Evolutionary conservation across 2,329 filamentous ascomycete species (phyloP).

Genomic region (Sporothrix globosa): DNA sequence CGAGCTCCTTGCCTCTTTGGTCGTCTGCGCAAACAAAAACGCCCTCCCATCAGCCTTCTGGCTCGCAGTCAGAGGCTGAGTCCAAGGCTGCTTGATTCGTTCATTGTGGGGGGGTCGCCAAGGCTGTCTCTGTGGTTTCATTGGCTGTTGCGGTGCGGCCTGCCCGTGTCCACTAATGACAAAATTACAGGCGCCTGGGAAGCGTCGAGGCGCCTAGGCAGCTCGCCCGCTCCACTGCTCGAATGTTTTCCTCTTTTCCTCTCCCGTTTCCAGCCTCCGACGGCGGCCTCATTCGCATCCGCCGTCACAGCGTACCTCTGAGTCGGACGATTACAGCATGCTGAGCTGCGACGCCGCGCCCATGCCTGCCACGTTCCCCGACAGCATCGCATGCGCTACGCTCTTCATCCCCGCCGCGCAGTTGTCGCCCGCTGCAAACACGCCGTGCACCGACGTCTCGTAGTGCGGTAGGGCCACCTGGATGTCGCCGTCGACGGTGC

Average conservation of each 20-base stretch:
- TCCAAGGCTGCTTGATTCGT: too few species aligned
- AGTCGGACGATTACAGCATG: background rate
- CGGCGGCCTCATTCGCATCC: background rate
- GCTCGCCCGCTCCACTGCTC: too few species aligned
- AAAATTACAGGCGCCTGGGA: background rate
- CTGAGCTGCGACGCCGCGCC: slow-evolving; percentile 3
- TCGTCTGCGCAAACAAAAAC: background rate
- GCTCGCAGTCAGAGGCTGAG: background rate
- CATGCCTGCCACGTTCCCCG: slow-evolving; percentile 7
- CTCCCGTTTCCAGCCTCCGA: background rate
- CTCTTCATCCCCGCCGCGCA: slow-evolving; percentile 11
- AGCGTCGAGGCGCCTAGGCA: too few species aligned
- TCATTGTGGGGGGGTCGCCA: background rate
- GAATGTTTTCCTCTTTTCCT: background rate
- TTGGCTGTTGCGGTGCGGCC: background rate
- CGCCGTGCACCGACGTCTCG: slow-evolving; percentile 54
- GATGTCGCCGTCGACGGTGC: slow-evolving; percentile 11
- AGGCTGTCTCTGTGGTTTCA: background rate
- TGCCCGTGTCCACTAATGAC: too few species aligned
- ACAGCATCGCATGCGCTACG: slow-evolving; percentile 7
- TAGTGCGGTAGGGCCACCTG: slow-evolving; percentile 41
- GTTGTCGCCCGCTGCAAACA: slow-evolving; percentile 58
- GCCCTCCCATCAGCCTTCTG: slow-evolving; percentile 16
- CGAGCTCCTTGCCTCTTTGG: background rate
- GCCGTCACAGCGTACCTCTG: too few species aligned